Base-by-base conservation (phyloP, 345 rosid species). In the Brassica cretica region DNA sequence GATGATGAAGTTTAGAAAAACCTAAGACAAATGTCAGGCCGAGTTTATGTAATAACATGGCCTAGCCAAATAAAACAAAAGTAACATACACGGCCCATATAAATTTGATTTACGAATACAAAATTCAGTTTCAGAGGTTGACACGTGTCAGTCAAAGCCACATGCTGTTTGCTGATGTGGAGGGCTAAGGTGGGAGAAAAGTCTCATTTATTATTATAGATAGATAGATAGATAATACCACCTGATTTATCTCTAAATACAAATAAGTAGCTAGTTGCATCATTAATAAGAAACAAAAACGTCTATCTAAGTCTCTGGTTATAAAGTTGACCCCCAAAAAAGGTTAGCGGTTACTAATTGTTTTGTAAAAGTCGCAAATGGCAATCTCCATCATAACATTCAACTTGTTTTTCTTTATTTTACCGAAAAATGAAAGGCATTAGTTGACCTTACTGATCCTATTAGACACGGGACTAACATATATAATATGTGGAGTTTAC, bases 281-380 rank as follows among this genome's bases (percentile, higher is more conserved):
- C 19, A 39, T 41, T 1, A 1, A 32, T 46, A 18, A 24, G 11
- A 5, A 59, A 24, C 5, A 35, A 35, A 39, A 35, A 35, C 66
- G 24, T 63, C 71, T 25, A 64, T 51, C 30, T 12, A 62, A 49
- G 70, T 69, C 39, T 32, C 33, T 69, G 14, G 41, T 66, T 66
- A 75, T 46, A 44, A 60, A 39, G 16, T 75, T 65, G 69, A 65
- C 69, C 53, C 51, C 30, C 8, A 24, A 72, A 44, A 39, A 4
- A 1, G 37, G 44, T 0, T 7, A 4, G 8, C 25, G 55, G 6
- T 24, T 24, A 59, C 71, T 3, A 44, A 24, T 24, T 44, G 16
- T 49, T 68, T 46, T 68, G 39, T n/a, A 68, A 30, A 53, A 53
- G 44, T 53, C 44, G 24, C 63, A 61, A 46, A 41, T 32, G 24